These are phyloP conservation scores for Amorphotheca resinae DNA, from an alignment of 495 filamentous ascomycete genomes.

Conservation along the genomic window DNA sequence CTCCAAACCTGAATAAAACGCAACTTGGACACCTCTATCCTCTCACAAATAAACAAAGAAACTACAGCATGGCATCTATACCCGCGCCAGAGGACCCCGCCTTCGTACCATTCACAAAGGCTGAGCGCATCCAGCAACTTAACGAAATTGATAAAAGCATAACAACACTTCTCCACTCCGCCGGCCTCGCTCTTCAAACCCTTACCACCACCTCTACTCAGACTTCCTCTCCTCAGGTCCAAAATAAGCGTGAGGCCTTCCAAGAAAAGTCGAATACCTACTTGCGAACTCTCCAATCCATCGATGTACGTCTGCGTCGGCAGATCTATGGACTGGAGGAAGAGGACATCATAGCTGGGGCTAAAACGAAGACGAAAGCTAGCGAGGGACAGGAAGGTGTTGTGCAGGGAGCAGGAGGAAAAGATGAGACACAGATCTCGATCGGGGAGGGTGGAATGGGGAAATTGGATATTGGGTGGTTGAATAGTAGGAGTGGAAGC, in stretches of 20 bases:
- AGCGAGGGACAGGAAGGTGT: slow-evolving; percentile 3
- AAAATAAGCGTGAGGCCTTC: slow-evolving; percentile 47
- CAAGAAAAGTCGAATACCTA: slow-evolving; percentile 47
- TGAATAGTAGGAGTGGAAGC: slow-evolving; percentile 70
- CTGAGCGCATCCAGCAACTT: slow-evolving; percentile 66
- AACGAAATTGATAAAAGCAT: slow-evolving; percentile 56
- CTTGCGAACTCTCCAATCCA: slow-evolving; percentile 54
- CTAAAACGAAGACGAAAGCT: slow-evolving; percentile 16
- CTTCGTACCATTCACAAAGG: slow-evolving; percentile 40
- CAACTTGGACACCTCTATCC: too few species aligned
- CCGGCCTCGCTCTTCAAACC: slow-evolving; percentile 55
- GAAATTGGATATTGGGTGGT: slow-evolving; percentile 56
- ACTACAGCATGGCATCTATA: too few species aligned
- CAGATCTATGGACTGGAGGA: slow-evolving; percentile 74
- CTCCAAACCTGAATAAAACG: too few species aligned
- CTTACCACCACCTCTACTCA: slow-evolving; percentile 41
- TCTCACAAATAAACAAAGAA: too few species aligned
- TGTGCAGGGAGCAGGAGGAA: not conserved
- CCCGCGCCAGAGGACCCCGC: not conserved
- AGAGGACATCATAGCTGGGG: slow-evolving; percentile 52
- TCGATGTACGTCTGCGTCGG: slow-evolving; percentile 59
- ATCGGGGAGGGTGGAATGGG: slow-evolving; percentile 9
- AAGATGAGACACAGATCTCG: not conserved
- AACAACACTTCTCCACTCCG: slow-evolving; percentile 47
- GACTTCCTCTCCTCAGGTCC: slow-evolving; percentile 21